Conservation (phyloP, 78 protist species). For the Dictyostelium firmibasis region DNA sequence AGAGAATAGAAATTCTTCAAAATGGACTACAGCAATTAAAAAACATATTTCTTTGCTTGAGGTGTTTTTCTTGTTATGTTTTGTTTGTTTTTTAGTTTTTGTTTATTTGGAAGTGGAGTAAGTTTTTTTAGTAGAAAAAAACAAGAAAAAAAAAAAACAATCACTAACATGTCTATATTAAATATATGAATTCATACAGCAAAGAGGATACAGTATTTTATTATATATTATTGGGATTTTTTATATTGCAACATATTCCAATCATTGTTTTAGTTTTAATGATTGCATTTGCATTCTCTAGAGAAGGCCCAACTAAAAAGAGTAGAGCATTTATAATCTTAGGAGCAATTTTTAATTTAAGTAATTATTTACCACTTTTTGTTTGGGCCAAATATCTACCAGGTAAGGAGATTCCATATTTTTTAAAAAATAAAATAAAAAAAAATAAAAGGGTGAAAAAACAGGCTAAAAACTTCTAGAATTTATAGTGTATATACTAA, state of each 20-base stretch:
- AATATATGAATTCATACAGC: not conserved
- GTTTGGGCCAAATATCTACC: constrained; percentile 67
- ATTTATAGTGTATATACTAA: no score
- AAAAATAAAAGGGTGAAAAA: not conserved
- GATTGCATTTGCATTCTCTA: constrained; percentile 29
- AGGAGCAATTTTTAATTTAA: constrained; percentile 56
- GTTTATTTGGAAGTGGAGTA: constrained; percentile 62
- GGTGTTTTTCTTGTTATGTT: constrained; percentile 17
- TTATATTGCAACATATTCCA: constrained; percentile 64
- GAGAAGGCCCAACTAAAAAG: constrained; percentile 66
- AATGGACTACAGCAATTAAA: not conserved
- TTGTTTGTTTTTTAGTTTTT: constrained; percentile 55
- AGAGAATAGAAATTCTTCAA: constrained; percentile 16
- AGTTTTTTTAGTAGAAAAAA: constrained; percentile 2
- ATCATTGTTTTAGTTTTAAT: constrained; percentile 30
- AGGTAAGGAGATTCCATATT: constrained; percentile 3
- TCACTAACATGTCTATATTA: not conserved
- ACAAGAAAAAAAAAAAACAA: no score
- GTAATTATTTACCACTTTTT: constrained; percentile 70
- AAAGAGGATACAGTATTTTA: constrained; percentile 52
- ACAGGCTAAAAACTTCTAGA: no score
- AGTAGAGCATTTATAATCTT: constrained; percentile 62
- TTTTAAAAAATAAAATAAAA: not conserved
- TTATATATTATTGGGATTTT: constrained; percentile 41
- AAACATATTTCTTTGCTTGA: constrained; percentile 24